A percentile compares a stretch with the other conserved stretches of the same genome.
Evolutionary conservation across 2,329 filamentous ascomycete species (phyloP).

Genomic region (Talaromyces marneffei): DNA sequence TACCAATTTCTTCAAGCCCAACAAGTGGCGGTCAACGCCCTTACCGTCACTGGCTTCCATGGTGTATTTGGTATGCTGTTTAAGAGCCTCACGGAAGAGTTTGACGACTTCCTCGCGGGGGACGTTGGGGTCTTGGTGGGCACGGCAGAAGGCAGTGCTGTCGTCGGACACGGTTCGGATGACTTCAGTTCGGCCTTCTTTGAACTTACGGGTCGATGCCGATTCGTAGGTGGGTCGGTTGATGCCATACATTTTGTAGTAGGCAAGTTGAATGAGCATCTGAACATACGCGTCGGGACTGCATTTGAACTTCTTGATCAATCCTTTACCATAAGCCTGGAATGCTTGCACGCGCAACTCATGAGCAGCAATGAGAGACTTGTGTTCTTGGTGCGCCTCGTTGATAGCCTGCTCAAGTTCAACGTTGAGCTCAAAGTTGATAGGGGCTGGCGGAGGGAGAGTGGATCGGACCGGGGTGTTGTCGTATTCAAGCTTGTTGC

Average conservation of each 20-base stretch:
- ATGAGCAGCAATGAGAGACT: conserved; percentile 73
- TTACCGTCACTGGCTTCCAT: conserved; percentile 81
- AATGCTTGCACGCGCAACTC: conserved; percentile 91
- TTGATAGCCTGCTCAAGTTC: conserved; percentile 73
- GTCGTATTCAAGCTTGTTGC: conserved; percentile 87
- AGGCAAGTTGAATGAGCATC: conserved; percentile 97
- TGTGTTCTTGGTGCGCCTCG: conserved; percentile 72
- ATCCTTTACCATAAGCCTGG: conserved; percentile 93
- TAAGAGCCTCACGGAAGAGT: conserved; percentile 75
- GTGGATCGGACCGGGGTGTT: conserved; percentile 71
- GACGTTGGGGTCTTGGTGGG: conserved; percentile 66
- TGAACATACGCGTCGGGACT: conserved; percentile 96
- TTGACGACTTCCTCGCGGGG: conserved; percentile 61
- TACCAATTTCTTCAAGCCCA: conserved; percentile 88
- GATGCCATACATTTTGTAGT: conserved; percentile 98
- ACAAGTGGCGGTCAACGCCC: conserved; percentile 94
- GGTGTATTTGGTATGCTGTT: conserved; percentile 85
- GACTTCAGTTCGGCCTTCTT: conserved; percentile 92
- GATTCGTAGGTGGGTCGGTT: conserved; percentile 98
- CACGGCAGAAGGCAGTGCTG: conserved; percentile 79
- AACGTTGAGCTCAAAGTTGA: conserved; percentile 73
- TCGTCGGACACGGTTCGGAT: conserved; percentile 90
- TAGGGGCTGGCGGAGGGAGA: conserved; percentile 69
- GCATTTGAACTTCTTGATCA: conserved; percentile 99
- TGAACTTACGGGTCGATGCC: conserved; percentile 88